Base-by-base conservation (phyloP, 345 rosid genomes). In the Aquilaria sinensis region DNA sequence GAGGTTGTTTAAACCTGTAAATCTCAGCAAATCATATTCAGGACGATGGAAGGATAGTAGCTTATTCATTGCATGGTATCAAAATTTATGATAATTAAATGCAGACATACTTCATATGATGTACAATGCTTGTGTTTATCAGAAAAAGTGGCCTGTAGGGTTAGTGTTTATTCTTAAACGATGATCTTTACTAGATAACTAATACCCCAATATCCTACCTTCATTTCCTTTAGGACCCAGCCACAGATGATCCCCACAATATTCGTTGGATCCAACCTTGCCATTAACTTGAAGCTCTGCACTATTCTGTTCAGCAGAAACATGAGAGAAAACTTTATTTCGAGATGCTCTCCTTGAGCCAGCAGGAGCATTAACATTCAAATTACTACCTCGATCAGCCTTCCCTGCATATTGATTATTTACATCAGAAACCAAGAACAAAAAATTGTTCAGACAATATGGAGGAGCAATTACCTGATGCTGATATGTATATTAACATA, bases 401-500 rank as follows among this genome's bases (percentile, higher is more conserved):
- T 80, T 86, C 57, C 97, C 99, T 93, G 85, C 51, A 70, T 53
- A 70, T 65, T 34, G 53, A 62, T 62, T 63, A 54, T 43, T 62
- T 9, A 69, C 62, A 60, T 56, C 51, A 74, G 14, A 23, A 50
- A 50, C 34, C 46, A 14, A 10, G 11, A 9, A 53, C 43, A 31
- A 30, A 66, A 43, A 72, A 56, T 6, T 10, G 49, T 53, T 66
- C 58, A 66, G 67, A 60, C 58, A 70, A 48, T 37, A 45, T 63
- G 16, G 60, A 70, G 62, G 57, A n/a, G 71, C 77, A 68, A 63
- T 47, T 51, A 94, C 99, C 99, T 64, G 96, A 77, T 45, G 96
- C 88, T 52, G 99, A 87, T 66, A 94, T 60, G 79, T 94, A 90
- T 64, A 94, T 57, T 56, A 94, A 74, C 88, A 85, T 74, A 51